Evolutionary conservation across 2,329 filamentous ascomycete genomes (phyloP).

Genomic region (Penicillium fuscoglaucum): DNA sequence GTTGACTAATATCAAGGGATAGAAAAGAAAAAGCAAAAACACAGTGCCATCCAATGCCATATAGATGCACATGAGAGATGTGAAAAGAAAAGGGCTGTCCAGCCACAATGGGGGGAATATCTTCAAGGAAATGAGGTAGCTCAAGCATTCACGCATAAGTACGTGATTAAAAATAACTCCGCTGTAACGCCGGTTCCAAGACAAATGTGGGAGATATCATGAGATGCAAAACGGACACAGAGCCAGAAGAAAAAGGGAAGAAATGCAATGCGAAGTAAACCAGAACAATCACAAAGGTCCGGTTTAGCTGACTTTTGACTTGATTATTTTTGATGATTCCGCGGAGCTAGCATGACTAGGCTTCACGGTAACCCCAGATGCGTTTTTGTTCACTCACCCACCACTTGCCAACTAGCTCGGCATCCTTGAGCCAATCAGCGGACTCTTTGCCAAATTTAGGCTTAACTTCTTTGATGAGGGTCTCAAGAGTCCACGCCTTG

Average conservation of each 20-base stretch:
- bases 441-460: constrained; percentile 33
- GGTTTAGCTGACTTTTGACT: not conserved
- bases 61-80: not conserved
- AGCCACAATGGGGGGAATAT: not conserved
- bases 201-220: constrained; percentile 4
- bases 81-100: not conserved
- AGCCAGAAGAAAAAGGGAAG: not conserved
- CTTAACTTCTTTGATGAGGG: constrained; percentile 27
- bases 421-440: constrained; percentile 38
- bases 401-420: constrained; percentile 41
- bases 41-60: not conserved
- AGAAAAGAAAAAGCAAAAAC: not conserved
- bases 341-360: constrained; percentile 3
- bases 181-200: constrained; percentile 1
- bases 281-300: not conserved
- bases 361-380: constrained; percentile 31
- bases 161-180: constrained; percentile 1
- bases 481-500: constrained; percentile 32
- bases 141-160: not conserved
- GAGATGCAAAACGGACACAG: constrained; percentile 8
- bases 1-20: not conserved
- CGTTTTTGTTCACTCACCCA: constrained; percentile 36
- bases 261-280: not conserved
- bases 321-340: not conserved
- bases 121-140: not conserved